These are phyloP conservation scores for Lachnellula hyalina DNA, from an alignment of 2,329 filamentous ascomycete genomes.

Conservation along the genomic window DNA sequence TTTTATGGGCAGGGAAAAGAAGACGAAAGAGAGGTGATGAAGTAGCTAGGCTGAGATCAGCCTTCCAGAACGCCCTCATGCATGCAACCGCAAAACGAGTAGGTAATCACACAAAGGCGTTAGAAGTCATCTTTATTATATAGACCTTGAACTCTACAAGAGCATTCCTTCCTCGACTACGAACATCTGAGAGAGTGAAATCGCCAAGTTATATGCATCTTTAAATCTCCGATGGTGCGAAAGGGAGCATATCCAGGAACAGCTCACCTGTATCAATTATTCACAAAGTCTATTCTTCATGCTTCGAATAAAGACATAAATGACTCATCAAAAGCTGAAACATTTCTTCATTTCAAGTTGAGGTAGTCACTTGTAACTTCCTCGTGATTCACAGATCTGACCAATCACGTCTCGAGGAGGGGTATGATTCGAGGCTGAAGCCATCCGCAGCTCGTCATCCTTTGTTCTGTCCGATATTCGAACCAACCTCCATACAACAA, in stretches of 20 bases:
- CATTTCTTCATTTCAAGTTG: not conserved
- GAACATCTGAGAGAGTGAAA: no score
- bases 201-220: no score
- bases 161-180: no score
- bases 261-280: no score
- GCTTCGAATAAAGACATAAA: no score
- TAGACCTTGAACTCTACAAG: not conserved
- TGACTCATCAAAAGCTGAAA: not conserved
- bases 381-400: not conserved
- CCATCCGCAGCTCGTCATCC: not conserved
- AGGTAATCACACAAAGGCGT: not conserved
- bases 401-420: not conserved
- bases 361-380: not conserved
- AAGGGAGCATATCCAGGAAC: no score
- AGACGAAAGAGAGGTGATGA: not conserved
- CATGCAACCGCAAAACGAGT: not conserved
- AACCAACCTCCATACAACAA: not conserved
- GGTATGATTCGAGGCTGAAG: not conserved
- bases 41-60: not conserved
- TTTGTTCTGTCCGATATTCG: not conserved
- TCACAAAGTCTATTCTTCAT: no score
- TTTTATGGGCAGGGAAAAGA: no score
- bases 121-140: not conserved
- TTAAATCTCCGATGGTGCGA: no score
- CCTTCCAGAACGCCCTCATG: not conserved